Evolutionary conservation across 2,329 filamentous ascomycete species (phyloP), one percentile per base, ranked within the genome.

Genomic region (Phyllosticta paracitricarpa): DNA sequence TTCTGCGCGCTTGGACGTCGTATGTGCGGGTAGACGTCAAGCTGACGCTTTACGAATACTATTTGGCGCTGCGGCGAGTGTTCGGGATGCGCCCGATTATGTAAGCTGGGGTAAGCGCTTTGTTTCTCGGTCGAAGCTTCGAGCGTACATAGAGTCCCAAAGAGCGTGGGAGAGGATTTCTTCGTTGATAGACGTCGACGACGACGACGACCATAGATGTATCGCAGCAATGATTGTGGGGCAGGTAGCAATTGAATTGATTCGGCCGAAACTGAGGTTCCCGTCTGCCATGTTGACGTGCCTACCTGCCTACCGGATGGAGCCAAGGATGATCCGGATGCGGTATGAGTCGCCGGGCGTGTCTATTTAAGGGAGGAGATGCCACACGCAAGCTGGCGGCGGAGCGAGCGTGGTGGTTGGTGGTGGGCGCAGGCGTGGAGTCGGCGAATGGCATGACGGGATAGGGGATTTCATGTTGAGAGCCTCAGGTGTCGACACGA

Each of bases 21-120:
- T 84, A 82, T 67, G 72, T 80, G 59, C 76, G 81, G 35, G 78
- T 86, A 0, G 83, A 84, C 68, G 61, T 83, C 62, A 83, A 84
- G 70, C 67, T 87, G 56, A 77, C 77, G 58, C 67, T 79, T n/a
- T 87, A 84, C 70, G 84, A 87, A 73, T 75, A 74, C 48, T 81
- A 81, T 67, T 69, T 86, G 52, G 77, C 75, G 57, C 57, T 81
- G 10, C 79, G 81, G 68, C 77, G 79, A 58, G 68, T 78, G 59
- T 65, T 84, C 57, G 81, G 81, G 22, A 65, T 81, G 67, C 67
- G 65, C 63, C 64, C 67, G 54, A 59, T 74, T 40, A 25, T 58
- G 54, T 59, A 62, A 56, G 35, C 40, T n/a, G 14, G 40, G 9
- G 40, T 48, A 48, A 48, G 40, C 40, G 40, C 40, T 48, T 48